Evolutionary conservation across 768 basidiomycete genomes (phyloP).

Genomic region (Leccinum ochraceum): DNA sequence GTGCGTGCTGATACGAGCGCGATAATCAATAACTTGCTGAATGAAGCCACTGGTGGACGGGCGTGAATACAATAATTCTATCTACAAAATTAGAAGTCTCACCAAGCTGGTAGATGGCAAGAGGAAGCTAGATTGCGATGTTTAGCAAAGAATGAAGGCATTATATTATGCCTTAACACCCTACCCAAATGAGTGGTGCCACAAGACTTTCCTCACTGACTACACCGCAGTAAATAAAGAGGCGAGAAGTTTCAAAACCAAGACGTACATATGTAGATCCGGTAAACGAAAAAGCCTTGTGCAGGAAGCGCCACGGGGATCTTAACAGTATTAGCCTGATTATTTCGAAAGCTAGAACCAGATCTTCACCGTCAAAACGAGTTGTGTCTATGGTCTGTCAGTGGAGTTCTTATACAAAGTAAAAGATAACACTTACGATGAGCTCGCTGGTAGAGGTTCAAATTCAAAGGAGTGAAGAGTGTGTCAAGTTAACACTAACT

Average conservation of each 20-base stretch:
- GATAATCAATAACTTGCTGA: neutral
- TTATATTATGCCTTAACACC: neutral
- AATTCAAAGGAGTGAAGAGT: neutral
- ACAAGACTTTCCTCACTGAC: conserved; percentile 2
- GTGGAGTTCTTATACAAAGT: neutral
- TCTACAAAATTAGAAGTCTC: neutral
- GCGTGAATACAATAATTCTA: neutral
- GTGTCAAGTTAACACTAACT: neutral
- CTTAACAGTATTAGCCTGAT: neutral
- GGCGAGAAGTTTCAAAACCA: neutral
- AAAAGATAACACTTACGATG: neutral
- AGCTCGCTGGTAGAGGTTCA: conserved; percentile 4
- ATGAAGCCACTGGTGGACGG: neutral
- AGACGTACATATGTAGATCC: conserved; percentile 10
- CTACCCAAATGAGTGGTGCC: conserved; percentile 10
- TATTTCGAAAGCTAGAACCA: neutral
- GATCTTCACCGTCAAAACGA: conserved; percentile 2
- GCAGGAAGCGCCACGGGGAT: neutral
- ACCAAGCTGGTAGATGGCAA: conserved; percentile 4
- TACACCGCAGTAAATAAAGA: neutral
- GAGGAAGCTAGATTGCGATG: neutral
- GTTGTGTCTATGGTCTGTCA: conserved; percentile 4
- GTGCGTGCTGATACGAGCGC: neutral
- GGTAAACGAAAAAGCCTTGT: conserved; percentile 11
- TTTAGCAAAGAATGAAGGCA: neutral